phyloP scores from a whole-genome alignment of 2,329 filamentous ascomycete species.

The Aspergillus felis region DNA sequence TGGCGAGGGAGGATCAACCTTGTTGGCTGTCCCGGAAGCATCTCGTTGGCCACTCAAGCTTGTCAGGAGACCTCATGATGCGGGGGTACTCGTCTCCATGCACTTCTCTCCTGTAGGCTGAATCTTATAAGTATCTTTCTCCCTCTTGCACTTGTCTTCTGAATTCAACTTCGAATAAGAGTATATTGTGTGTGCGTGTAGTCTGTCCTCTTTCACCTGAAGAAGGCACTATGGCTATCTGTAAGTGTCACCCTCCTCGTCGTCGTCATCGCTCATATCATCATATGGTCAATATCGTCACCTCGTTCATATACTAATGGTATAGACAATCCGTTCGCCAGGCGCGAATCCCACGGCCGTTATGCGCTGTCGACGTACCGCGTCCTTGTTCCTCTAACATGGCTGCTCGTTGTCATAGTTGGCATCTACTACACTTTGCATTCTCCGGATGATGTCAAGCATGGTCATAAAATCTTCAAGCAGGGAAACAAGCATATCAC shows the following conservation, averaged over 20 bases:
- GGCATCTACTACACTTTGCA: constrained; percentile 71
- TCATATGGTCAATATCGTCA: not conserved
- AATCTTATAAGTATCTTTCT: not conserved
- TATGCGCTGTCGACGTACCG: constrained; percentile 68
- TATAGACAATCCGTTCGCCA: constrained; percentile 66
- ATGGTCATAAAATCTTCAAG: constrained; percentile 67
- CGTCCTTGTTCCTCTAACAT: constrained; percentile 68
- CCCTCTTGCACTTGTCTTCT: not conserved
- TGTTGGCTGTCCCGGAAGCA: not conserved
- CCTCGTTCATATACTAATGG: not conserved
- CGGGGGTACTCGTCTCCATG: not conserved
- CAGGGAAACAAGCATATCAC: constrained; percentile 65
- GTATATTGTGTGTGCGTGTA: not conserved
- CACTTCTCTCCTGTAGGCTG: not conserved
- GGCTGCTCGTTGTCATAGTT: constrained; percentile 67
- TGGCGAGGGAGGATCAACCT: not conserved
- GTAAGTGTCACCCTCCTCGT: constrained; percentile 7
- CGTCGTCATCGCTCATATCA: not conserved
- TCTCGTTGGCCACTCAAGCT: not conserved
- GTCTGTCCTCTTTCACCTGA: not conserved
- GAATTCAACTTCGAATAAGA: not conserved
- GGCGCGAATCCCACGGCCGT: constrained; percentile 61
- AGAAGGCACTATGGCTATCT: constrained; percentile 6
- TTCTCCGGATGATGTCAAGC: constrained; percentile 59
- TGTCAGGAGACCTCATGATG: not conserved